phyloP scores from a whole-genome alignment of 23 red algal species.

The Gracilaria domingensis region DNA sequence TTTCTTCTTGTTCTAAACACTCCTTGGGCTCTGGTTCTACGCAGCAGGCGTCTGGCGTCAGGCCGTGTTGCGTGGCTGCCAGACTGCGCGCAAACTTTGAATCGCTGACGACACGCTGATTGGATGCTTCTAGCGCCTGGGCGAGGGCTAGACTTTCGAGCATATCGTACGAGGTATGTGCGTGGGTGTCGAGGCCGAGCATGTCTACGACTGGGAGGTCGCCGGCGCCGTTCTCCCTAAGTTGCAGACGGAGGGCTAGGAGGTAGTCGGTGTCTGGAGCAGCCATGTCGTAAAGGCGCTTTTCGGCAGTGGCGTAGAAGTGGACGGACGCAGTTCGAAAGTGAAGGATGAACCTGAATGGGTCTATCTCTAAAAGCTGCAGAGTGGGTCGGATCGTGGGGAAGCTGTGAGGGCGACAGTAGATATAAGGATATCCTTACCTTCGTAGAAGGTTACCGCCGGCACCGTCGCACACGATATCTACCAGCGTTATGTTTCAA shows the following conservation, averaged over 20 bases:
- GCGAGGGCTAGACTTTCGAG: not conserved
- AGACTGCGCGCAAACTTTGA: not conserved
- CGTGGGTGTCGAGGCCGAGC: not conserved
- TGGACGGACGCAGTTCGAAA: too few species aligned
- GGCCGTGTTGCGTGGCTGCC: not conserved
- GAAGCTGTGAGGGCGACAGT: too few species aligned
- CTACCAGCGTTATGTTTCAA: too few species aligned
- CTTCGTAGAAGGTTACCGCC: too few species aligned
- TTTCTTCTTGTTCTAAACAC: not conserved
- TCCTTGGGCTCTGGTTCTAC: not conserved
- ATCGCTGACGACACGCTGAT: not conserved
- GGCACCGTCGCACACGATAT: too few species aligned
- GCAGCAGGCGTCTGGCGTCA: not conserved
- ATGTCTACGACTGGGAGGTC: not conserved
- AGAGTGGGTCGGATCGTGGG: too few species aligned
- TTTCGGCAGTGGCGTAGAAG: not conserved
- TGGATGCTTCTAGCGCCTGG: not conserved
- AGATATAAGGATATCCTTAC: too few species aligned
- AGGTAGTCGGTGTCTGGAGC: constrained; percentile 2
- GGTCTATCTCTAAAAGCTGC: too few species aligned
- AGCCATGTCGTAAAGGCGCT: not conserved
- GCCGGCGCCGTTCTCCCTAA: not conserved
- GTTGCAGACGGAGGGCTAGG: not conserved
- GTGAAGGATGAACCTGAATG: not conserved
- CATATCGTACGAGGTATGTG: not conserved